Base-by-base conservation (phyloP, 176 grass and related monocot genomes). In the Poa annua region DNA sequence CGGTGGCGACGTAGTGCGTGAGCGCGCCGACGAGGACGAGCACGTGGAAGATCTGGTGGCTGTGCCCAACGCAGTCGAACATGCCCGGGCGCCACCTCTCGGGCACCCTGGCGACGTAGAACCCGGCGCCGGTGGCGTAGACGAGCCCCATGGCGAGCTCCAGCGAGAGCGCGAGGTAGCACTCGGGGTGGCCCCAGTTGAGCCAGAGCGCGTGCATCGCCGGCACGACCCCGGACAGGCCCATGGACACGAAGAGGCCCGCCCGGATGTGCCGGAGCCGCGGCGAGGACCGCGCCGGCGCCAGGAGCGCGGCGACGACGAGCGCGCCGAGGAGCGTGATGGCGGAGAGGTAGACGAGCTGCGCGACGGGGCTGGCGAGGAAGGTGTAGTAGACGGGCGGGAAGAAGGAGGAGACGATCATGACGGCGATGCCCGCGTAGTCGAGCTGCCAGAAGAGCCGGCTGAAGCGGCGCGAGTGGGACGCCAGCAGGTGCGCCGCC, bases 11-110 rank as follows among this genome's bases (percentile, higher is more conserved):
- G 77, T 98, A 93, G 70, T 98, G 95, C 75, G 85, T 86, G 52
- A 91, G 77, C 50, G 96, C 96, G 26, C 93, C 96, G 76, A 55
- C 77, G 79, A 98, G 87, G 19, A 98, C 96, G 51, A 98, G 85
- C 55, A 87, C 85, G 44, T 98, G 96, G 82, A 98, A 98, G 76
- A 98, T 95, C 91, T 98, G 93, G 83, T 98, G 96, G 85, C 96
- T 98, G 24, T 98, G 96, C 0, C 96, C 93, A 0, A 91, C 89
- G 16, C 92, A 76, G 20, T 98, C 96, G 16, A 95, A 96, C 53
- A 25, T 57, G 3, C 96, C 96, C 0, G 96, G 96, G 22, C 86
- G 52, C 93, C 93, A 98, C 74, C 88, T n/a, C 91, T 98, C 96
- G 8, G 93, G 96, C 62, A 96, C 92, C 65, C 96, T 84, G 44